Evolutionary conservation across 176 grass and related monocot species (phyloP).

Genomic region (Triticum monococcum): DNA sequence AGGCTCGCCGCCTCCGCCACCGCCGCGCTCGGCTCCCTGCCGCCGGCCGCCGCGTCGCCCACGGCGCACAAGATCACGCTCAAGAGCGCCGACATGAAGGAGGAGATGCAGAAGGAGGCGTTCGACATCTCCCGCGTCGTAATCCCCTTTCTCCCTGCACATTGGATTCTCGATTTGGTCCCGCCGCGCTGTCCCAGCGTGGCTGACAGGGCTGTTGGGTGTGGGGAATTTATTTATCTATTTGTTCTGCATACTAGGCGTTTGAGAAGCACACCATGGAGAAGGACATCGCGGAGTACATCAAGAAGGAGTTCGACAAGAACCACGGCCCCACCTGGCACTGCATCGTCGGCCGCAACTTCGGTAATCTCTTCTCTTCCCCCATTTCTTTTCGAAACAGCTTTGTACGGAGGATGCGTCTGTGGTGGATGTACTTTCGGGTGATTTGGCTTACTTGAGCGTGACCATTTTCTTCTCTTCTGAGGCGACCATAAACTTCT

Average conservation of each 20-base stretch:
- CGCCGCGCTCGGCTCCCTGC: slow-evolving; percentile 32
- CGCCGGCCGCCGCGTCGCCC: not conserved
- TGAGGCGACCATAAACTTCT: not conserved
- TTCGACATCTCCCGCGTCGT: slow-evolving; percentile 90
- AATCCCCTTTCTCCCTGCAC: not conserved
- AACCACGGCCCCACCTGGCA: slow-evolving; percentile 94
- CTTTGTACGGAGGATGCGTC: not conserved
- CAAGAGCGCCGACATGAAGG: slow-evolving; percentile 99
- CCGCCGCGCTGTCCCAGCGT: not conserved
- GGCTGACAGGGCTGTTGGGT: not conserved
- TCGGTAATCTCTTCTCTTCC: slow-evolving; percentile 47
- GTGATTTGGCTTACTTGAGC: not conserved
- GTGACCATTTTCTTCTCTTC: not conserved
- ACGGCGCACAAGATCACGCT: slow-evolving; percentile 72
- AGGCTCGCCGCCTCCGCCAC: slow-evolving; percentile 38
- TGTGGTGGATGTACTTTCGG: not conserved
- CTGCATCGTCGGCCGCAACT: slow-evolving; percentile 99
- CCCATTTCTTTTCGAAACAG: slow-evolving; percentile 13
- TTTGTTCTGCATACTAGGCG: slow-evolving; percentile 36
- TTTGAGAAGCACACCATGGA: slow-evolving; percentile 88
- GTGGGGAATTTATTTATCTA: not conserved
- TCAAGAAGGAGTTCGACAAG: slow-evolving; percentile 99
- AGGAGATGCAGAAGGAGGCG: slow-evolving; percentile 88
- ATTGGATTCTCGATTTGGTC: slow-evolving; percentile 32
- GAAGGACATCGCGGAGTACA: slow-evolving; percentile 99